Conservation (phyloP, 208 protist species). For the Tritrichomonas foetus region DNA sequence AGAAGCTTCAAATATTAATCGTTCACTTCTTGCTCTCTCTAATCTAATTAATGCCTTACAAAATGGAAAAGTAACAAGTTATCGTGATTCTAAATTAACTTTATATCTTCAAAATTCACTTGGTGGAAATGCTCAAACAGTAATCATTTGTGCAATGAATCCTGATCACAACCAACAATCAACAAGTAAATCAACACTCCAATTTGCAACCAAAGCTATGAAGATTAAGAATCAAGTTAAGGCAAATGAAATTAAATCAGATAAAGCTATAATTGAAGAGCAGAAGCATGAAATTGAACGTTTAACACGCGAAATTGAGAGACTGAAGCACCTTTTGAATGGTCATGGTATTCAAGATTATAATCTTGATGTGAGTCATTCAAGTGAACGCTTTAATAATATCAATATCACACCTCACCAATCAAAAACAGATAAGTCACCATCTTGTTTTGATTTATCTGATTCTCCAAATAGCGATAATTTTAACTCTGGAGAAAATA, state of each 20-base stretch:
- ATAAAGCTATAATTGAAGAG: slow-evolving; percentile 64
- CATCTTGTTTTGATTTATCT: neutral
- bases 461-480: neutral
- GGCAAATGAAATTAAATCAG: slow-evolving; percentile 71
- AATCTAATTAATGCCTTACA: slow-evolving; percentile 47
- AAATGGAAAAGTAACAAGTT: slow-evolving; percentile 59
- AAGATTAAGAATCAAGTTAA: slow-evolving; percentile 72
- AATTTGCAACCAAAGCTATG: slow-evolving; percentile 67
- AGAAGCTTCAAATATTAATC: slow-evolving; percentile 63
- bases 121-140: slow-evolving; percentile 64
- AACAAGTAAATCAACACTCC: slow-evolving; percentile 57
- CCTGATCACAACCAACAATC: slow-evolving; percentile 59
- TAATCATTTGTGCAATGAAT: slow-evolving; percentile 61
- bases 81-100: slow-evolving; percentile 68
- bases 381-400: neutral
- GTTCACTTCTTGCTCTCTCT: slow-evolving; percentile 63
- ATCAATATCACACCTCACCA: neutral
- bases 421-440: no score
- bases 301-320: slow-evolving; percentile 41
- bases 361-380: neutral
- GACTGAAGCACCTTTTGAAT: neutral
- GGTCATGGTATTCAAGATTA: no score
- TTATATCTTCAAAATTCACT: slow-evolving; percentile 52
- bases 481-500: no score
- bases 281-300: slow-evolving; percentile 58